These are phyloP conservation scores for Xylaria cubensis DNA, from an alignment of 495 filamentous ascomycete species.

Conservation along the genomic window DNA sequence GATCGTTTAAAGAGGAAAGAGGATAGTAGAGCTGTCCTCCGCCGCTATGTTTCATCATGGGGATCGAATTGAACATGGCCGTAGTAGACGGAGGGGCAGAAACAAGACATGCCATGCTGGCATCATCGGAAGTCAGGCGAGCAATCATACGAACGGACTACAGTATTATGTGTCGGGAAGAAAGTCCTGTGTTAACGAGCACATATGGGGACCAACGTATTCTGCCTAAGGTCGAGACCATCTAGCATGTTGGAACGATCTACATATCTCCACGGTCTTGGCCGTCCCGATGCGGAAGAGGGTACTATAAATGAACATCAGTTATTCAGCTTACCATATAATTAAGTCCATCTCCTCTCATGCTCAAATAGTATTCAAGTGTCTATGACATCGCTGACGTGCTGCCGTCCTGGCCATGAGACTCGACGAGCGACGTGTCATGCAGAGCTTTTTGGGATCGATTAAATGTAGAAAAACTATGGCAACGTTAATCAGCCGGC, in stretches of 20 bases:
- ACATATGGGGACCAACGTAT: background rate
- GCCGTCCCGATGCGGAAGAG: background rate
- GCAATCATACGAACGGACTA: background rate
- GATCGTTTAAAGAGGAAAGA: background rate
- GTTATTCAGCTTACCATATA: background rate
- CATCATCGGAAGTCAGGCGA: background rate
- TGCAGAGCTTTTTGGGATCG: no score
- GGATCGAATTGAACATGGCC: background rate
- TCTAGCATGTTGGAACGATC: background rate
- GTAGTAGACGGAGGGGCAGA: background rate
- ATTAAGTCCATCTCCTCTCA: background rate
- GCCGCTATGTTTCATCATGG: background rate
- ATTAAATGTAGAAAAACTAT: background rate
- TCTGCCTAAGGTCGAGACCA: constrained; percentile 22
- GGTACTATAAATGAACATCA: background rate
- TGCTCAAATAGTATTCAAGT: background rate
- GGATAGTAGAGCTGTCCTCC: background rate
- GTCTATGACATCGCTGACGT: background rate
- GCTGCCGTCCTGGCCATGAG: background rate
- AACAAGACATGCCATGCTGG: background rate
- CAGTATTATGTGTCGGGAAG: background rate
- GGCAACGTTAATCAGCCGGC: background rate
- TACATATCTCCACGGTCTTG: constrained; percentile 5
- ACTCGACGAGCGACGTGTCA: background rate
- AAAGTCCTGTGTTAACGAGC: constrained; percentile 2